Evolutionary conservation across 1,284 basidiomycete genomes (phyloP), one percentile per base, ranked within the genome.

Genomic region (Cutaneotrichosporon daszewskae): DNA sequence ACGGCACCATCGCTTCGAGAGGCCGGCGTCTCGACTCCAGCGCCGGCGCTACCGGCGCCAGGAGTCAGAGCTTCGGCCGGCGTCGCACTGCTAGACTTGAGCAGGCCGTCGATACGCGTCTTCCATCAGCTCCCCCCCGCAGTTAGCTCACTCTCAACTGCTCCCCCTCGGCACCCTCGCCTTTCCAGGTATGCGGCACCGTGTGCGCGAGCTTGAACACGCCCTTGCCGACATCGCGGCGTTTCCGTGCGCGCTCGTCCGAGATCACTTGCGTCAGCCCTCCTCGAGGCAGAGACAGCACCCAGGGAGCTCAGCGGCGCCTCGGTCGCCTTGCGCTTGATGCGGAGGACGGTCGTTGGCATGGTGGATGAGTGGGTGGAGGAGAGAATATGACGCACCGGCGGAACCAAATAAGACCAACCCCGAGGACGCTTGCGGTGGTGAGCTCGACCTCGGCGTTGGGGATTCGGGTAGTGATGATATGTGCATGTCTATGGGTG

Each of bases 241-340:
- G 50, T 38, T 58, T 57, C 32, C 46, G 45, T 23, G 49, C 51
- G 11, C 55, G 48, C 43, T 42, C 23, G 41, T 46, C 39, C 54
- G 35, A 32, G 35, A 72, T 70, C 17, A 72, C 71, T 72, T 43
- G 1, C 12, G 25, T 22, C 29, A 31, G 34, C 29, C 19, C 6
- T 19, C 16, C 17, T 28, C 16, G 6, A 11, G n/a, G 4, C 24
- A 13, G 2, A 8, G 24, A 26, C 35, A 26, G 40, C 33, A 72
- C 71, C 66, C 5, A 73, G 54, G 2, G 67, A 68, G 5, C 66
- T 64, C 7, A 72, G 54, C 3, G 70, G 68, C 1, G 62, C 44
- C n/a, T 72, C 68, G 3, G 62, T 72, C 11, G 68, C 66, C 49
- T 71, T 72, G 4, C 71, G 58, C 57, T 73, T 73, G 63, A 73